Conservation (phyloP, 345 rosid species). For the Moringa oleifera region DNA sequence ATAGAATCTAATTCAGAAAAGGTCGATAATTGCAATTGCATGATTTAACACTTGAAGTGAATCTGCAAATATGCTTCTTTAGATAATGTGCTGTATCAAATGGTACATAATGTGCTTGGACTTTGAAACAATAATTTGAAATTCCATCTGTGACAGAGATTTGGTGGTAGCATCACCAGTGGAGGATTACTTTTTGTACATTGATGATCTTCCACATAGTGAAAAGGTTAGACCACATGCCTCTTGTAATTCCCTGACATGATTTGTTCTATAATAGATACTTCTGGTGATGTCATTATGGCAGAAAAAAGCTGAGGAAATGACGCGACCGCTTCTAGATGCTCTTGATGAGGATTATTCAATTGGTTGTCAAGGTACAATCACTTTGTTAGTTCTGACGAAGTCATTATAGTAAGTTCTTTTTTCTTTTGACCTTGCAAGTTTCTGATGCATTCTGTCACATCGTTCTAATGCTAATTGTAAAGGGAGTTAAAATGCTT, state of each 20-base stretch:
- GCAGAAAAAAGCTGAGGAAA: constrained; percentile 61
- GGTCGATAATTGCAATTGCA: constrained; percentile 2
- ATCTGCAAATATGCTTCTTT: not conserved
- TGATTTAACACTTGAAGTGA: not conserved
- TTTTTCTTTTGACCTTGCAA: not conserved
- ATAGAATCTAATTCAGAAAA: constrained; percentile 3
- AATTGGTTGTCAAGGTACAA: constrained; percentile 66
- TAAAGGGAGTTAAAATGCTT: not conserved
- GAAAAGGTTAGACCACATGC: constrained; percentile 48
- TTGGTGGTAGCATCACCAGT: constrained; percentile 92
- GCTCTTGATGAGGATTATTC: constrained; percentile 82
- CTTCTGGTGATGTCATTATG: constrained; percentile 7
- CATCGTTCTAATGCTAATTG: not conserved
- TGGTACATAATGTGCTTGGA: constrained; percentile 4
- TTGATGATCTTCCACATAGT: constrained; percentile 58
- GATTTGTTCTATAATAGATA: constrained; percentile 2
- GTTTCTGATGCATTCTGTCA: not conserved
- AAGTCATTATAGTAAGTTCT: not conserved
- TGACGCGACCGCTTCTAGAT: constrained; percentile 57
- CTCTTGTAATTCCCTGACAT: not conserved
- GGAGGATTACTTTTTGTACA: constrained; percentile 80
- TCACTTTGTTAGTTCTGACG: not conserved
- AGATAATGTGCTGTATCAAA: constrained; percentile 1
- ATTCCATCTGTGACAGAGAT: constrained; percentile 56
- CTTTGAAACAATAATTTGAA: constrained; percentile 13